Conservation (phyloP, 108 stramenopile species). For the Cyclostephanos tholiformis region DNA sequence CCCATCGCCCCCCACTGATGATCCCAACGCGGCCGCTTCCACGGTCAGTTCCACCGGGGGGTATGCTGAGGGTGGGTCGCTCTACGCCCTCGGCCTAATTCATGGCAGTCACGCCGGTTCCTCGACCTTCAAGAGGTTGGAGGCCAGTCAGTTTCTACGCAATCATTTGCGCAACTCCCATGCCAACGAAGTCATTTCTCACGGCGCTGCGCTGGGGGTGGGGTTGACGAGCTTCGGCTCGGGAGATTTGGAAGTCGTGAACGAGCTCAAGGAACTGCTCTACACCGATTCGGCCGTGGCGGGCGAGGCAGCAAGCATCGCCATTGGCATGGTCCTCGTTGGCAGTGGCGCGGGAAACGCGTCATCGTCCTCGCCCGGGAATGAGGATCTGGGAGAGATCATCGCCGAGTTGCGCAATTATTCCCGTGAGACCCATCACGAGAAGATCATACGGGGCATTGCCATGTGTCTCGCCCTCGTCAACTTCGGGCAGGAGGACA, state of each 20-base stretch:
- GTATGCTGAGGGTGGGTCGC: constrained; percentile 94
- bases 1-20: constrained; percentile 59
- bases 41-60: constrained; percentile 80
- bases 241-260: constrained; percentile 79
- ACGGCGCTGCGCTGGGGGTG: constrained; percentile 98
- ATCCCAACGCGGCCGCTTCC: constrained; percentile 45
- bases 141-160: constrained; percentile 74
- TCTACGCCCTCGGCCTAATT: constrained; percentile 98
- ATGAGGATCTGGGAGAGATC: constrained; percentile 77
- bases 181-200: constrained; percentile 95
- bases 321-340: constrained; percentile 96
- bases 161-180: constrained; percentile 81
- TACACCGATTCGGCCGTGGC: constrained; percentile 97
- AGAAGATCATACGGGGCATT: constrained; percentile 98
- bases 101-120: constrained; percentile 89
- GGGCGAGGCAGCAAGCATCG: constrained; percentile 98
- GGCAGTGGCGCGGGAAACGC: constrained; percentile 89
- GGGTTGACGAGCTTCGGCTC: constrained; percentile 97
- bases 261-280: constrained; percentile 92
- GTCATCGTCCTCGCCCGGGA: constrained; percentile 55
- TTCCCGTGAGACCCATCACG: constrained; percentile 96
- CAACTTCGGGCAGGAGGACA: constrained; percentile 96
- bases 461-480: constrained; percentile 95
- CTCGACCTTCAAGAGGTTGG: constrained; percentile 82
- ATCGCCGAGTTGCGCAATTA: constrained; percentile 93